Conservation (phyloP, 306 rosid genomes). For the Ochetophila trinervis region DNA sequence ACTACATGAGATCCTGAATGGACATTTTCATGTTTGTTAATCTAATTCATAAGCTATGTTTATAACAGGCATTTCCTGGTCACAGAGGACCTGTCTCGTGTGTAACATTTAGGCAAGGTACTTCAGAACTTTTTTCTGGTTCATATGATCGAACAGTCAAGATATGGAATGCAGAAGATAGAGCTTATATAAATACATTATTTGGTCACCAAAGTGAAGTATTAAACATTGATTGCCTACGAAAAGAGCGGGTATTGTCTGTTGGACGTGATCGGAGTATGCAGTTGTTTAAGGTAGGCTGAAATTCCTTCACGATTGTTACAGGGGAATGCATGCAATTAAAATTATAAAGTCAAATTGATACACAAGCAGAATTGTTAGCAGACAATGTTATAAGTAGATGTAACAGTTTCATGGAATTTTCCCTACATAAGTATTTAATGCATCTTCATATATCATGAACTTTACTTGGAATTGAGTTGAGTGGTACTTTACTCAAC, state of each 20-base stretch:
- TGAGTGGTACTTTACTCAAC: no score
- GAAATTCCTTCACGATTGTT: neutral
- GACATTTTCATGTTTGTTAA: conserved; percentile 10
- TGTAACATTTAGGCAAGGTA: conserved; percentile 87
- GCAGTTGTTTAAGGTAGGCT: conserved; percentile 84
- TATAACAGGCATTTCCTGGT: conserved; percentile 85
- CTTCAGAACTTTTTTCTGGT: conserved; percentile 90
- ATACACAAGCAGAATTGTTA: neutral
- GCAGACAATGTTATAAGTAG: neutral
- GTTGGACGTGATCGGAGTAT: conserved; percentile 90
- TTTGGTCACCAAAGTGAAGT: conserved; percentile 96
- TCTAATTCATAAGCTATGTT: conserved; percentile 18
- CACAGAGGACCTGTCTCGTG: conserved; percentile 85
- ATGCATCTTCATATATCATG: no score
- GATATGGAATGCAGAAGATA: conserved; percentile 96
- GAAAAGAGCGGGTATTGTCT: conserved; percentile 77
- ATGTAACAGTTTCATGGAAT: neutral
- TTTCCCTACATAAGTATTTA: neutral
- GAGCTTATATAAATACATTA: conserved; percentile 79
- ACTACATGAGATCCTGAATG: neutral
- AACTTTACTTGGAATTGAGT: no score
- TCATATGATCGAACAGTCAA: conserved; percentile 86
- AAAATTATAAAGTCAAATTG: neutral
- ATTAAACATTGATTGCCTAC: conserved; percentile 68
- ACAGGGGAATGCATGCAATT: neutral